A percentile compares a stretch with the other conserved stretches of the same genome.
Conservation (phyloP, 805 yeast genomes). For the Barnettozyma vustinii region DNA sequence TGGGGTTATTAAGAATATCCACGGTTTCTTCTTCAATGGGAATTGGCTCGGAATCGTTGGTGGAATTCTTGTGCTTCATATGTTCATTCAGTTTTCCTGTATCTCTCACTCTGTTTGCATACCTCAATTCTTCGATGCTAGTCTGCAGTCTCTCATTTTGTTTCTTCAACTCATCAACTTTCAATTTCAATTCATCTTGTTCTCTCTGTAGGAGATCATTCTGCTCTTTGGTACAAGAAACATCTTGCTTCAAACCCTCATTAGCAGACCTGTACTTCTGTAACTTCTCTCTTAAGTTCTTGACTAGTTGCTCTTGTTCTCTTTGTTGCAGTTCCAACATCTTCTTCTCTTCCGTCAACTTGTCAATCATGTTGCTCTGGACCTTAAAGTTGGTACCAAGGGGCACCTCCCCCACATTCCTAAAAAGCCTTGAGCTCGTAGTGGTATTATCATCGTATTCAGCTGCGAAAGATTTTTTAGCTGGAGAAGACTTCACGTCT, state of each 20-base stretch:
- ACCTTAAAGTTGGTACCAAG: not conserved
- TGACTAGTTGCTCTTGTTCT: not conserved
- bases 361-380: not conserved
- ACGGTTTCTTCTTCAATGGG: not conserved
- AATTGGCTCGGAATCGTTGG: not conserved
- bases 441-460: not conserved
- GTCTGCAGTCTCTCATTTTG: not conserved
- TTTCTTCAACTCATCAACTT: not conserved
- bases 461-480: not conserved
- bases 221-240: not conserved
- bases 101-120: not conserved
- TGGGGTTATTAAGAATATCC: not conserved
- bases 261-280: not conserved
- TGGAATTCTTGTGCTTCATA: not conserved
- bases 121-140: not conserved
- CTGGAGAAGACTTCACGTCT: not conserved
- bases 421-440: not conserved
- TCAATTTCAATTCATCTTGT: not conserved
- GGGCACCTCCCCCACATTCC: not conserved
- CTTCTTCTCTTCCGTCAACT: not conserved
- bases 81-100: not conserved
- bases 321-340: not conserved
- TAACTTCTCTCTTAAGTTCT: not conserved
- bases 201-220: not conserved
- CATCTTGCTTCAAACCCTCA: not conserved